Evolutionary conservation across 306 rosid genomes (phyloP).

Genomic region (Corylus heterophylla): DNA sequence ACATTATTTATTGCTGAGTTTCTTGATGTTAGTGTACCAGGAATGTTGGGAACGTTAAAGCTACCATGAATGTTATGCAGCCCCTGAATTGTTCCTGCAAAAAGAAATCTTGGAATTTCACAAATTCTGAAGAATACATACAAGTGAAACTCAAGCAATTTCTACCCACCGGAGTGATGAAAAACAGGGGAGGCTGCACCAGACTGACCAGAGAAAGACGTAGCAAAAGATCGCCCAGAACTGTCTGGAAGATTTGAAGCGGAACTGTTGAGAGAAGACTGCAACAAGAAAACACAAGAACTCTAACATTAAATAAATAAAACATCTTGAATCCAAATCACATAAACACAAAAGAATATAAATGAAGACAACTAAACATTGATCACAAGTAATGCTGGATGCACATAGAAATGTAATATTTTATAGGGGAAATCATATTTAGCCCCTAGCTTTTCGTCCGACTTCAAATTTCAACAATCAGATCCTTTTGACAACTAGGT

Average conservation of each 20-base stretch:
- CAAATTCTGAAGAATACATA: slow-evolving; percentile 28
- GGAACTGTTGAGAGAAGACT: slow-evolving; percentile 94
- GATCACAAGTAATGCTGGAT: neutral
- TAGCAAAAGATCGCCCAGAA: slow-evolving; percentile 74
- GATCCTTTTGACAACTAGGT: too few relatives aligned
- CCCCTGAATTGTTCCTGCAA: slow-evolving; percentile 78
- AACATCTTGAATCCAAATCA: neutral
- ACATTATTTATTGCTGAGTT: slow-evolving; percentile 70
- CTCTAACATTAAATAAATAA: neutral
- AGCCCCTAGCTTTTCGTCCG: too few relatives aligned
- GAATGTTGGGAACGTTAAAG: slow-evolving; percentile 90
- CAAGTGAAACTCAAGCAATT: slow-evolving; percentile 32
- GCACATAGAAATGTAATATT: slow-evolving; percentile 1
- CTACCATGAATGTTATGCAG: slow-evolving; percentile 86
- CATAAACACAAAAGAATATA: neutral
- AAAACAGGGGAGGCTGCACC: slow-evolving; percentile 90
- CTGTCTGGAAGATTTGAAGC: slow-evolving; percentile 88
- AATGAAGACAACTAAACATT: neutral
- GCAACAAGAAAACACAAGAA: slow-evolving; percentile 34
- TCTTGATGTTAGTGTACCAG: slow-evolving; percentile 69
- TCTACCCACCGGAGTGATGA: slow-evolving; percentile 84
- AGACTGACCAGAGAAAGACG: slow-evolving; percentile 96
- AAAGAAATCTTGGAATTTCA: slow-evolving; percentile 39
- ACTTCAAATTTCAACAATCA: too few relatives aligned
- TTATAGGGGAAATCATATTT: neutral